phyloP scores from a whole-genome alignment of 768 basidiomycete genomes.

The Pleurotus djamor region DNA sequence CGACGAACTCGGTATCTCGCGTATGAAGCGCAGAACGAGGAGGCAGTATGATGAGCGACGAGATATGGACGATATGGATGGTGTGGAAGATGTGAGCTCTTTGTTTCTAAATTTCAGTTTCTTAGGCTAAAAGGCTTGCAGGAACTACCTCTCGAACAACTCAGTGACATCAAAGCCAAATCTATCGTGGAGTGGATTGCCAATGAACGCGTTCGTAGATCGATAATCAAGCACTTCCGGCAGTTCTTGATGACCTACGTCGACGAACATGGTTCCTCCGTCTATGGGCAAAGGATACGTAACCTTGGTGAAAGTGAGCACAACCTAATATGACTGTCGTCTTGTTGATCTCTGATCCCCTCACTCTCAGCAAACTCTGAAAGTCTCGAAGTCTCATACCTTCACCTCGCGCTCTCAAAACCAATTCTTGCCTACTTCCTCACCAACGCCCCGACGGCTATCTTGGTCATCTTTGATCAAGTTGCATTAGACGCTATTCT shows the following conservation, averaged over 20 bases:
- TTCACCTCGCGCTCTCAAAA: conserved; percentile 90
- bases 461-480: conserved; percentile 94
- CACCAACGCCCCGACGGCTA: conserved; percentile 89
- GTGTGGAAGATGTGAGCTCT: conserved; percentile 73
- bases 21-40: conserved; percentile 80
- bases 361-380: conserved; percentile 81
- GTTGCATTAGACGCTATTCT: conserved; percentile 94
- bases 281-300: conserved; percentile 93
- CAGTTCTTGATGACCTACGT: conserved; percentile 96
- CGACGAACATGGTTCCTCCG: conserved; percentile 87
- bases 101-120: background rate
- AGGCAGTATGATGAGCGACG: conserved; percentile 92
- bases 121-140: conserved; percentile 27
- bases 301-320: conserved; percentile 89
- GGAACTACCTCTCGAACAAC: conserved; percentile 94
- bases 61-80: conserved; percentile 90
- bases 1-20: conserved; percentile 60
- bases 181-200: conserved; percentile 98
- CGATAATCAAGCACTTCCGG: conserved; percentile 90
- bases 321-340: background rate
- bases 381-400: conserved; percentile 95
- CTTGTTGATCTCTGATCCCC: background rate
- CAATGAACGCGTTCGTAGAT: conserved; percentile 84
- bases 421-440: conserved; percentile 97
- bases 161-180: conserved; percentile 97